Base-by-base conservation (phyloP, 2,329 filamentous ascomycete genomes). In the Cercospora sesami region DNA sequence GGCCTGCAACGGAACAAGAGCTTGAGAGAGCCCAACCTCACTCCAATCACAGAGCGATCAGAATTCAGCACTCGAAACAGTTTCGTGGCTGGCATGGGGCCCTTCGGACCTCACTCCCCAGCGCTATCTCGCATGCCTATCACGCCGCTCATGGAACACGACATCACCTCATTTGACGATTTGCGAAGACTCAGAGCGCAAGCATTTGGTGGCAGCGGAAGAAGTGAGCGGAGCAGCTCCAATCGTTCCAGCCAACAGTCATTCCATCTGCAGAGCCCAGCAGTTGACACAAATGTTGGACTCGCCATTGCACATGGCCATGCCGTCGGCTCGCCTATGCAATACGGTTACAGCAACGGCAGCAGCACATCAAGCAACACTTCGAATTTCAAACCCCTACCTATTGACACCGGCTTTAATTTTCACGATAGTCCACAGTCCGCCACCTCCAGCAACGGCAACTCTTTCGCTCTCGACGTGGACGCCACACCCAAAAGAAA, bases 51-150 rank as follows among this genome's bases (percentile, higher is more conserved):
- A 0, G 95, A 98, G 78, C 88, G 94, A 12, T 96, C 92, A 68
- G 95, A 99, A 80, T 97, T 96, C 83, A 97, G 93, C 51, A 97
- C 96, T 68, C 89, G 95, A 55, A 98, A 97, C 77, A 96, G 92
- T 0, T 87, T 96, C 67, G 91, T 96, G 82, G 73, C 72, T 55
- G 90, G 67, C 82, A 94, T 69, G 87, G 87, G 58, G 55, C 80
- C 82, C 64, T 80, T 81, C 68, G 77, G 80, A 10, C 81, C 82
- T 0, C 91, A 91, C 0, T 83, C 96, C 26, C 90, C 91, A 0
- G 91, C 96, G 77, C 82, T 97, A 26, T 90, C 92, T 1, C 83
- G 84, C 42, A 81, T 87, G 78, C 82, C 74, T 4, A 69, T 72
- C 21, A 71, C 70, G 3, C 74, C 74, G 8, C 66, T 75, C 9